phyloP scores from a whole-genome alignment of 768 basidiomycete species.

The Boletus barrowsii region DNA sequence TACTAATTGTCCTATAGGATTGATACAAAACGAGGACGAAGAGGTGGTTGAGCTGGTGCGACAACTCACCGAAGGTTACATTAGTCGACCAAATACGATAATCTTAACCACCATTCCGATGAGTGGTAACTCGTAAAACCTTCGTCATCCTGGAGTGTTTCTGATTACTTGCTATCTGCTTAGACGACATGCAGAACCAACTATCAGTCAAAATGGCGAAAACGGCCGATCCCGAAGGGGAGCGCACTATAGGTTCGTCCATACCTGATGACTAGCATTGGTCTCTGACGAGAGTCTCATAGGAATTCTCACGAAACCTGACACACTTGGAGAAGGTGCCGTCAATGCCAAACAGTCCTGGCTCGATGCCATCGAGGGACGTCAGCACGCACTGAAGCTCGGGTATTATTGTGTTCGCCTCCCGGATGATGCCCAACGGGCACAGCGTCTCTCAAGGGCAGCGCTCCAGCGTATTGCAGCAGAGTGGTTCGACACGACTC shows the following conservation, averaged over 20 bases:
- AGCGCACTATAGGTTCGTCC: slow-evolving; percentile 57
- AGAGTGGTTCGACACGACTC: slow-evolving; percentile 44
- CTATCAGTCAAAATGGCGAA: slow-evolving; percentile 52
- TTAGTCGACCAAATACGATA: slow-evolving; percentile 49
- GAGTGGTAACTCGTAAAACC: slow-evolving; percentile 40
- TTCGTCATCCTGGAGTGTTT: not conserved
- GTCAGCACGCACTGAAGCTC: slow-evolving; percentile 43
- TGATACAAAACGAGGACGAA: slow-evolving; percentile 53
- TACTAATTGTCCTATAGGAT: slow-evolving; percentile 34
- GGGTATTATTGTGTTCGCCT: slow-evolving; percentile 69
- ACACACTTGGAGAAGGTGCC: slow-evolving; percentile 46
- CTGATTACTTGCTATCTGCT: not conserved
- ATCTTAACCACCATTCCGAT: slow-evolving; percentile 68
- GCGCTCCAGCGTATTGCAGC: slow-evolving; percentile 38
- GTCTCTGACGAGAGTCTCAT: not conserved
- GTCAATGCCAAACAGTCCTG: slow-evolving; percentile 41
- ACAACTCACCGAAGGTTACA: slow-evolving; percentile 46
- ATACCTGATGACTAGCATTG: not conserved
- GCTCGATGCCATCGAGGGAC: slow-evolving; percentile 52
- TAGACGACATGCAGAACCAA: slow-evolving; percentile 71
- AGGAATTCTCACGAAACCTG: slow-evolving; percentile 75
- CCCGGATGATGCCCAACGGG: slow-evolving; percentile 56
- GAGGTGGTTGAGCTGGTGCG: slow-evolving; percentile 44
- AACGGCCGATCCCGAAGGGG: slow-evolving; percentile 49
- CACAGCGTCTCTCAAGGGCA: slow-evolving; percentile 30